Evolutionary conservation across 2,329 filamentous ascomycete species (phyloP), one percentile per base, ranked within the genome.

Genomic region (Volutella citrinella): DNA sequence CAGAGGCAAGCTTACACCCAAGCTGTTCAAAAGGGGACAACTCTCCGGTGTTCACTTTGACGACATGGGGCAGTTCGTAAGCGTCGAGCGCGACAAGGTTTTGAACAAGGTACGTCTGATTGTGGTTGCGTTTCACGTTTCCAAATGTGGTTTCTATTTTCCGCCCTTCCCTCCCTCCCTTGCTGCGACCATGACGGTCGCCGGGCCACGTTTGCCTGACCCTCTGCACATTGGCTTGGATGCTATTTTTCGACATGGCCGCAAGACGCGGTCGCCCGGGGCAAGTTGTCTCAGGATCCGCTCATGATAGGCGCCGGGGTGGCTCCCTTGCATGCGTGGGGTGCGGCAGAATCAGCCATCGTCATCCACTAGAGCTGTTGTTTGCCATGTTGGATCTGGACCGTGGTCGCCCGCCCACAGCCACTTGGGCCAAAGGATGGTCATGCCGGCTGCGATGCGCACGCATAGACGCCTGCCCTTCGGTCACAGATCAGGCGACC

Each of bases 1-100:
- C 51, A 82, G 94, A 29, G 93, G 93, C 54, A 94, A 90, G 63
- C 82, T 96, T 44, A 90, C 87, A 19, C 80, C 85, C 28, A 96
- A 96, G 63, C 72, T 96, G 43, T 82, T 95, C 54, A 88, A 87
- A 51, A 84, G 85, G 32, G 88, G 90, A 4, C 75, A 87, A 45
- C 74, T 94, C 41, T 80, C 83, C 11, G 74, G 76, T 25, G 69
- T 82, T 55, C 87, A 95, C 62, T 96, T 95, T 60, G 87, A 95
- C 56, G 84, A 89, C 36, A 72, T 84, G 63, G 76, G 86, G 44
- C 87, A 88, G 52, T 97, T 95, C 62, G 72, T 83, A 59, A 93
- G 83, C 61, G 74, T 89, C 10, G 90, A 97, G 60, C 77, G 82
- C 45, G 90, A 96, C 65, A 89, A 90, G 64, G 72, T 93, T 37